phyloP scores from a whole-genome alignment of 148 eudicot species.

The Chenopodium quinoa region DNA sequence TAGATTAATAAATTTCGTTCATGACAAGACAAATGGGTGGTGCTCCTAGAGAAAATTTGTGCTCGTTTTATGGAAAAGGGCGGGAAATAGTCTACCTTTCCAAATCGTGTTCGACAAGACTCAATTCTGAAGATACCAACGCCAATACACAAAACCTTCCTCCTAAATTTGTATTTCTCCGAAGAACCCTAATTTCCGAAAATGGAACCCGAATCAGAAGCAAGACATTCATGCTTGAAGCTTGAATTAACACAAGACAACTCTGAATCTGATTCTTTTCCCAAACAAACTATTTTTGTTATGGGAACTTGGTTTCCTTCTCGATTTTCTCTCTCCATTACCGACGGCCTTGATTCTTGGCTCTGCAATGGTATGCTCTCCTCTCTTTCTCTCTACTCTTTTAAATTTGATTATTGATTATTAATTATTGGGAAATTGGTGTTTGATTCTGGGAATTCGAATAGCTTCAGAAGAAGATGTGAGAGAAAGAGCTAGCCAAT shows the following conservation, averaged over 20 bases:
- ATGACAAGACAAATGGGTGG: too few relatives aligned
- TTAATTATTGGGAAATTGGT: background rate
- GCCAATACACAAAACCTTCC: too few relatives aligned
- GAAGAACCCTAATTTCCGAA: background rate
- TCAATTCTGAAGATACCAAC: too few relatives aligned
- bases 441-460: background rate
- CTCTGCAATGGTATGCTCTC: constrained; percentile 46
- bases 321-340: constrained; percentile 62
- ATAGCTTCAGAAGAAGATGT: constrained; percentile 83
- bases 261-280: background rate
- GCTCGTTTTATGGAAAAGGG: too few relatives aligned
- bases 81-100: too few relatives aligned
- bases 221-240: constrained; percentile 63
- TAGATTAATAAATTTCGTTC: too few relatives aligned
- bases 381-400: background rate
- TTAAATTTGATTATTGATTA: background rate
- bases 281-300: constrained; percentile 48
- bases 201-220: constrained; percentile 28
- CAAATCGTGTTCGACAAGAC: too few relatives aligned
- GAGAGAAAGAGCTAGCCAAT: constrained; percentile 72
- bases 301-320: constrained; percentile 65
- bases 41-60: too few relatives aligned
- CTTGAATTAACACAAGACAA: constrained; percentile 33
- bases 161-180: too few relatives aligned
- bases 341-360: constrained; percentile 70